Base-by-base conservation (phyloP, 2,329 filamentous ascomycete species). In the Sodiomyces alkalinus region DNA sequence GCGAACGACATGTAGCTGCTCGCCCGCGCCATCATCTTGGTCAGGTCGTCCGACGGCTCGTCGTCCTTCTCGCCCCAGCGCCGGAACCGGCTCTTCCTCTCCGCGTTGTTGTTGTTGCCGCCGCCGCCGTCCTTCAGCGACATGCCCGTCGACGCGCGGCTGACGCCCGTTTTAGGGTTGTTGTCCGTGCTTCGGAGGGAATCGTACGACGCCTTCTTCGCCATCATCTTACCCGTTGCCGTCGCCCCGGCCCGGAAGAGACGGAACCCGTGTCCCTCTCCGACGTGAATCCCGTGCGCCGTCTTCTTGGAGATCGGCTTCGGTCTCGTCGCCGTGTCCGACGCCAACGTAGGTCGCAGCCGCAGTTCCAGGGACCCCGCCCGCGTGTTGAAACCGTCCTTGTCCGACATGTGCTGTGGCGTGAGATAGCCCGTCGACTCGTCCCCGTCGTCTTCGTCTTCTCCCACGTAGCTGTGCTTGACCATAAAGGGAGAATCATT, bases 1-100 rank as follows among this genome's bases (percentile, higher is more conserved):
- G 87, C 79, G 36, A 98, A 76, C 0, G 90, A 94, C 85, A 94
- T 94, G 58, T 92, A 98, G 49, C 86, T 92, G 33, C 82, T 93
- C 4, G 90, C 90, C 17, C 90, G 78, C 30, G 73, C 75, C 55
- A 98, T 87, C 90, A 98, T 98, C 57, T 92, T 83, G 8, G 83
- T 90, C 22, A 98, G 62, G 47, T 98, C 92, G 46, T 98, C 90
- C 1, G 78, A 79, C 5, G 72, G 67, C 28, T 72, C 68, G 33
- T 68, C 48, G 22, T 47, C 39, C 27, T 64, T 46, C 32, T 53
- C 49, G 35, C 59, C 53, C n/a, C n/a, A n/a, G n/a, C n/a, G n/a
- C n/a, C n/a, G n/a, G 45, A 79, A 81, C 12, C 70, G 63, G 7
- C 48, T 43, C 40, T 62, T 66, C 42, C 60, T 67, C 24, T 43